These are phyloP conservation scores for Fusarium globosum DNA, from an alignment of 2,329 filamentous ascomycete genomes.

Conservation along the genomic window DNA sequence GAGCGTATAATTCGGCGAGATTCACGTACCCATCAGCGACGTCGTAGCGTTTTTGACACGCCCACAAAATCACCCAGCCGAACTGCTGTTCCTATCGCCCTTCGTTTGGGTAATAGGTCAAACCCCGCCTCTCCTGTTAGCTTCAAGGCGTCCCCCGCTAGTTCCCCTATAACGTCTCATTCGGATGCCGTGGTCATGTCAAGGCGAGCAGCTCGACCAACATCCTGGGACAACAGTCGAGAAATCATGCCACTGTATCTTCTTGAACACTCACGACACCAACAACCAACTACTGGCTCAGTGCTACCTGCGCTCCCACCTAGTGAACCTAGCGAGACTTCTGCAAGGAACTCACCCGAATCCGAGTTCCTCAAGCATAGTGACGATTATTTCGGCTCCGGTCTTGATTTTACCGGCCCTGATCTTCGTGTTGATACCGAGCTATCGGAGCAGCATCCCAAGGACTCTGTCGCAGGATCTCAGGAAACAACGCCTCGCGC, in stretches of 20 bases:
- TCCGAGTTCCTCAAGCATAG: conserved; percentile 41
- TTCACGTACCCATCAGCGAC: conserved; percentile 58
- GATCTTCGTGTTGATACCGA: conserved; percentile 57
- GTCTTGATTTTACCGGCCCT: conserved; percentile 33
- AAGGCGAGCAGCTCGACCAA: conserved; percentile 61
- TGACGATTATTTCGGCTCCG: conserved; percentile 45
- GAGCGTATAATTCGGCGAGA: conserved; percentile 56
- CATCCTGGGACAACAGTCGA: conserved; percentile 70
- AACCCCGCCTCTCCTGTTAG: conserved; percentile 57
- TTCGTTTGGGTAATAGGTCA: conserved; percentile 62
- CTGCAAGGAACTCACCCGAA: conserved; percentile 50
- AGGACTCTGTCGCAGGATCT: conserved; percentile 66
- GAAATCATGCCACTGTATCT: conserved; percentile 87
- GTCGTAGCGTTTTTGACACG: conserved; percentile 61
- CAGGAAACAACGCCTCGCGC: conserved; percentile 77
- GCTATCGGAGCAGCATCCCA: conserved; percentile 45
- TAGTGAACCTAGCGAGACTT: conserved; percentile 57
- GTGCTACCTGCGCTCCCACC: conserved; percentile 63
- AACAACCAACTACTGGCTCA: conserved; percentile 49
- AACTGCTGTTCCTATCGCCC: conserved; percentile 68
- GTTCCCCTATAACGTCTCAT: conserved; percentile 48
- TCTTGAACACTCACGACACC: conserved; percentile 70
- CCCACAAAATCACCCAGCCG: conserved; percentile 64
- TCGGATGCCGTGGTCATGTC: conserved; percentile 48
- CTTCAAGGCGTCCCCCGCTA: conserved; percentile 54